Evolutionary conservation across 2,329 filamentous ascomycete species (phyloP).

Genomic region (Didymella sp.): DNA sequence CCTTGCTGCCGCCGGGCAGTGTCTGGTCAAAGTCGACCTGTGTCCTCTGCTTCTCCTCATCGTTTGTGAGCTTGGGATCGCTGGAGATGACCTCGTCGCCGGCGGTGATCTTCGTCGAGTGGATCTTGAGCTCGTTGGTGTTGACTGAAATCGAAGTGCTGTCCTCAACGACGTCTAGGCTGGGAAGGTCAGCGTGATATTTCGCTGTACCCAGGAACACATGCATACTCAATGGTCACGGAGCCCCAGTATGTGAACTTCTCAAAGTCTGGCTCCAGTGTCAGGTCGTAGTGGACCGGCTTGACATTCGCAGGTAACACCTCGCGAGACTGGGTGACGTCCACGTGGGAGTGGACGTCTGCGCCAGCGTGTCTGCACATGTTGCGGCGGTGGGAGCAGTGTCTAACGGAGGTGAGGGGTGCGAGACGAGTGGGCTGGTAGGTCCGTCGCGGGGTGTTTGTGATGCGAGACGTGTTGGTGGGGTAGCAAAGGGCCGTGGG

Average conservation of each 20-base stretch:
- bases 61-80: conserved; percentile 72
- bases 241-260: conserved; percentile 86
- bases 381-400: conserved; percentile 77
- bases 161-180: conserved; percentile 82
- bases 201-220: not conserved
- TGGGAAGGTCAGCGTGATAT: conserved; percentile 43
- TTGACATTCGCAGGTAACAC: conserved; percentile 91
- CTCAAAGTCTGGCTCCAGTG: conserved; percentile 87
- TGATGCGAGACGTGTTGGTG: conserved; percentile 32
- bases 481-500: conserved; percentile 39
- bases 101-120: conserved; percentile 71
- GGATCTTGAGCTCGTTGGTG: conserved; percentile 83
- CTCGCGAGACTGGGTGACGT: conserved; percentile 73
- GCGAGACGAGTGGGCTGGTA: conserved; percentile 27
- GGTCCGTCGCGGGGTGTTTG: conserved; percentile 36
- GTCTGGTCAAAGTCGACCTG: conserved; percentile 79
- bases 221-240: conserved; percentile 76
- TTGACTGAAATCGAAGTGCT: conserved; percentile 87
- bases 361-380: conserved; percentile 73
- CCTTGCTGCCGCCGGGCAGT: conserved; percentile 77
- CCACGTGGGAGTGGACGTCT: conserved; percentile 63
- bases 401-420: conserved; percentile 48
- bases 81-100: conserved; percentile 65
- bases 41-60: conserved; percentile 81
- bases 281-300: conserved; percentile 89